Percentiles rank a stretch among this genome's conserved stretches.
These are phyloP conservation scores for Ajuga chamaepitys DNA, from an alignment of 257 asterid species.

Conservation along the genomic window DNA sequence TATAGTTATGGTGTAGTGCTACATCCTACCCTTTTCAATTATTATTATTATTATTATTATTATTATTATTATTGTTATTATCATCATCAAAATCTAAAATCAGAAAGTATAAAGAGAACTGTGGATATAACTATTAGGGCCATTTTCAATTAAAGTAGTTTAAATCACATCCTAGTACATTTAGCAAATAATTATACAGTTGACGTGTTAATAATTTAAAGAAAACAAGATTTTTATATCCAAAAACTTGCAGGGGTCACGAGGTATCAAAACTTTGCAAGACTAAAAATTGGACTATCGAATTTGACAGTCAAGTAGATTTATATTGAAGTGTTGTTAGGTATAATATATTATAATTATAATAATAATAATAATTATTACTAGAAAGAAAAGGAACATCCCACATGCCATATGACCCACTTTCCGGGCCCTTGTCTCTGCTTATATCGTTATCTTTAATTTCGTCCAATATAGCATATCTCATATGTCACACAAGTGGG, in stretches of 20 bases:
- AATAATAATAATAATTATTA: no score
- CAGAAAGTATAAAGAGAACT: no score
- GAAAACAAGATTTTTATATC: not conserved
- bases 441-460: slow-evolving; percentile 30
- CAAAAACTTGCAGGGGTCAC: not conserved
- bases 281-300: not conserved
- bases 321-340: slow-evolving; percentile 12
- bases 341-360: slow-evolving; percentile 14
- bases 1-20: no score
- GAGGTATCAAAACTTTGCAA: not conserved
- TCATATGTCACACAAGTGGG: slow-evolving; percentile 3
- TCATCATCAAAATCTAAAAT: no score
- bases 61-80: no score
- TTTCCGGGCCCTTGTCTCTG: slow-evolving; percentile 30
- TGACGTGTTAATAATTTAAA: not conserved
- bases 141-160: no score
- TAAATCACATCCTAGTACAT: not conserved
- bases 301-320: slow-evolving; percentile 9
- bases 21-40: no score
- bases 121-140: no score
- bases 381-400: slow-evolving; percentile 24
- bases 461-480: slow-evolving; percentile 12
- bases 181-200: not conserved
- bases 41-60: no score
- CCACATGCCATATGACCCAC: slow-evolving; percentile 50